Percentiles rank a stretch among this genome's conserved stretches.
phyloP scores from a whole-genome alignment of 768 basidiomycete genomes.

The Leucogyrophana mollusca region DNA sequence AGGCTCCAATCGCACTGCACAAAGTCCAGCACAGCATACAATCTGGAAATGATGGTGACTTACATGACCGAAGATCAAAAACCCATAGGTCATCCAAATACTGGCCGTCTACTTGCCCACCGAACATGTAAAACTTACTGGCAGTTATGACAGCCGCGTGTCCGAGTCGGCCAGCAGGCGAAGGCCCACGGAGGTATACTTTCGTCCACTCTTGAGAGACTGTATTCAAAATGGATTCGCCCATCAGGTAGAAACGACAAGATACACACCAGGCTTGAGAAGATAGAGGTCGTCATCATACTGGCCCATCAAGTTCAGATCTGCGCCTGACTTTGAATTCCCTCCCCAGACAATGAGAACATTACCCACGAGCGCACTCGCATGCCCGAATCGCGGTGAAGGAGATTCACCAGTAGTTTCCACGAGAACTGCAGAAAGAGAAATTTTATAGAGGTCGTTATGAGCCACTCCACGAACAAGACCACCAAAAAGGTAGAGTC shows the following conservation, averaged over 20 bases:
- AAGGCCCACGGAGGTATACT: conserved; percentile 73
- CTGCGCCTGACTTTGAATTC: conserved; percentile 82
- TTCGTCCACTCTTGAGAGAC: conserved; percentile 95
- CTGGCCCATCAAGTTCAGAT: conserved; percentile 59
- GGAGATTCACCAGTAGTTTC: conserved; percentile 90
- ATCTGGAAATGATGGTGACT: background rate
- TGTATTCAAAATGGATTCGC: conserved; percentile 29
- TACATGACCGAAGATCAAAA: conserved; percentile 79
- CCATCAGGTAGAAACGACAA: background rate
- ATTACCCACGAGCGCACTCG: conserved; percentile 91
- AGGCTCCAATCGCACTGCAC: too few species aligned
- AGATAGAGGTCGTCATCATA: conserved; percentile 95
- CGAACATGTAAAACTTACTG: conserved; percentile 91
- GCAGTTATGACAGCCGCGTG: conserved; percentile 93
- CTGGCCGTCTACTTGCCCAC: conserved; percentile 94
- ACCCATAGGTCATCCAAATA: conserved; percentile 96
- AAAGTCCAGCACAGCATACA: too few species aligned
- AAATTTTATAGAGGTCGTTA: conserved; percentile 94
- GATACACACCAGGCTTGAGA: conserved; percentile 79
- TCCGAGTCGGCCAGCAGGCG: conserved; percentile 89
- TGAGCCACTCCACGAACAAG: conserved; percentile 86
- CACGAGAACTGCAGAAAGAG: conserved; percentile 74
- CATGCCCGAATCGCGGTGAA: conserved; percentile 91
- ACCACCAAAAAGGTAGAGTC: conserved; percentile 96
- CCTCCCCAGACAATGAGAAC: conserved; percentile 98